Conservation (phyloP, 148 eudicot species). For the Agrostemma githago region DNA sequence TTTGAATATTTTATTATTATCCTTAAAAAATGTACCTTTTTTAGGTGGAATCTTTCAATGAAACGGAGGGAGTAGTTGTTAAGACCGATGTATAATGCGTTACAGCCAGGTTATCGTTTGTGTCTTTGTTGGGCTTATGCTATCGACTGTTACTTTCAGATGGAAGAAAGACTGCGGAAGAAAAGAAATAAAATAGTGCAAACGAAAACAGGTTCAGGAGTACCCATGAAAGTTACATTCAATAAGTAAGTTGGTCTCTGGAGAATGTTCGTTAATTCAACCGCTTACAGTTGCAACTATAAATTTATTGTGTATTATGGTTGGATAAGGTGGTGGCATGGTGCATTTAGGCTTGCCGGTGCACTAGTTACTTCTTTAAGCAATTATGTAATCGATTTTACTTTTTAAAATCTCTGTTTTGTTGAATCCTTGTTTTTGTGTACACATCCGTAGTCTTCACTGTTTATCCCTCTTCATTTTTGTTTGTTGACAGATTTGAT, state of each 20-base stretch:
- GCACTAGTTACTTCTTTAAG: not conserved
- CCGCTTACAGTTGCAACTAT: not conserved
- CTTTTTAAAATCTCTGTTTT: not conserved
- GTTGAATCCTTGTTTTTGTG: not conserved
- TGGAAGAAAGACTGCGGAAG: slow-evolving; percentile 87
- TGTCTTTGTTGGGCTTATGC: not conserved
- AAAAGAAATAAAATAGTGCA: slow-evolving; percentile 77
- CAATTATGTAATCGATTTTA: not conserved
- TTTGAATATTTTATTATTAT: too few relatives aligned
- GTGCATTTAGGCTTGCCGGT: not conserved
- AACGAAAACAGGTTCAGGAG: slow-evolving; percentile 74
- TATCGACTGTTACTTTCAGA: slow-evolving; percentile 32
- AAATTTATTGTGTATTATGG: too few relatives aligned
- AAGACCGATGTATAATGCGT: too few relatives aligned
- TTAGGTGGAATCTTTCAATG: too few relatives aligned
- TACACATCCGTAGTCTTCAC: not conserved
- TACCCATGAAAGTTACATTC: slow-evolving; percentile 66
- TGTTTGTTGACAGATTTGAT: slow-evolving; percentile 56
- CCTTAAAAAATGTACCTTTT: too few relatives aligned
- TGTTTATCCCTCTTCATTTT: not conserved
- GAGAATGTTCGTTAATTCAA: not conserved
- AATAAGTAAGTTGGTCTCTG: slow-evolving; percentile 46
- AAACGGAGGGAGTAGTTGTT: too few relatives aligned
- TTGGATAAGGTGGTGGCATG: not conserved
- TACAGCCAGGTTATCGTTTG: not conserved